phyloP scores from a whole-genome alignment of 345 rosid species.

The Rhodamnia argentea region DNA sequence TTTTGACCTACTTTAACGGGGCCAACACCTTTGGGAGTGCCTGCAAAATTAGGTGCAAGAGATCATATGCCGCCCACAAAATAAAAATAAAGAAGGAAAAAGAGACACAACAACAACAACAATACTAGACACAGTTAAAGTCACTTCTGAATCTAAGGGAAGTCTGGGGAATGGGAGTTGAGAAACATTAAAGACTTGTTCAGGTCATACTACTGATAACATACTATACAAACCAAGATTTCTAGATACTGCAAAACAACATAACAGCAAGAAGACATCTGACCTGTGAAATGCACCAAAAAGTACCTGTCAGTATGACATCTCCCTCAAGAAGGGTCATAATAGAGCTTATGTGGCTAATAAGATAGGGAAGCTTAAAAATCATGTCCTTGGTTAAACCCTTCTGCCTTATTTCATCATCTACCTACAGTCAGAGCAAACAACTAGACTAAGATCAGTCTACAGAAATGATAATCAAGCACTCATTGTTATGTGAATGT shows the following conservation, averaged over 20 bases:
- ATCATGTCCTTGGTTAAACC: conserved; percentile 89
- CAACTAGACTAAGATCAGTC: not conserved
- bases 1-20: conserved; percentile 80
- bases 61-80: not conserved
- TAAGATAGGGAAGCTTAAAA: conserved; percentile 69
- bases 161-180: not conserved
- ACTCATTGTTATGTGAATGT: not conserved
- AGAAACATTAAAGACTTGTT: not conserved
- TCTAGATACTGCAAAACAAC: not conserved
- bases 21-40: conserved; percentile 91
- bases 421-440: conserved; percentile 36
- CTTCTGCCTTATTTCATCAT: conserved; percentile 66
- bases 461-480: not conserved
- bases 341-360: conserved; percentile 82
- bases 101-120: not conserved
- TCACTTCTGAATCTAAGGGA: not conserved
- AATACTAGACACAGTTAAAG: not conserved
- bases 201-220: not conserved
- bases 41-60: conserved; percentile 22
- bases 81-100: too few relatives aligned
- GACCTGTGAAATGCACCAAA: not conserved
- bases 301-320: conserved; percentile 74
- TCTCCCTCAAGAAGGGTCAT: conserved; percentile 92
- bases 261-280: not conserved
- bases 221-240: not conserved